Evolutionary conservation across 805 yeast genomes (phyloP).

Genomic region (Starmerella bacillaris): DNA sequence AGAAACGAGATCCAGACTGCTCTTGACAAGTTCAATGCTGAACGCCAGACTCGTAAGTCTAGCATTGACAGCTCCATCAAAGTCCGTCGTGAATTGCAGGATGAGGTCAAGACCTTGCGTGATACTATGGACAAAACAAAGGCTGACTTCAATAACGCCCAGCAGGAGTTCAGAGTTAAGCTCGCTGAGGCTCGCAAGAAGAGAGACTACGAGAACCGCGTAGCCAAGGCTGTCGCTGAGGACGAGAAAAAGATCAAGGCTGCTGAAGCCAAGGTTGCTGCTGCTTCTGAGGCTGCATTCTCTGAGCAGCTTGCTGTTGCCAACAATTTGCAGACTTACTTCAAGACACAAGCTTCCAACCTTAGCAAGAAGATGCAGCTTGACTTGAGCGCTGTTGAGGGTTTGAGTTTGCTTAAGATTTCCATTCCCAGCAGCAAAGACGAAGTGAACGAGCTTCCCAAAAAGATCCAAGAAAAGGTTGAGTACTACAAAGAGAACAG

Average conservation of each 20-base stretch:
- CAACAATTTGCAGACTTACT: conserved; percentile 49
- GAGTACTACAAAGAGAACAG: conserved; percentile 50
- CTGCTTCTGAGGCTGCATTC: conserved; percentile 64
- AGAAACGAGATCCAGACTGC: conserved; percentile 55
- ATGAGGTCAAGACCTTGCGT: conserved; percentile 46
- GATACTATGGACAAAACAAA: conserved; percentile 31
- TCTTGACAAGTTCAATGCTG: conserved; percentile 43
- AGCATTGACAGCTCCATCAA: conserved; percentile 40
- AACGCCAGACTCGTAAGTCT: conserved; percentile 49
- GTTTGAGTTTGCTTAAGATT: conserved; percentile 57
- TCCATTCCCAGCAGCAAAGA: conserved; percentile 62
- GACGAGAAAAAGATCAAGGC: conserved; percentile 39
- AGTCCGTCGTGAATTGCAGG: conserved; percentile 44
- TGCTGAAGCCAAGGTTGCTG: conserved; percentile 53
- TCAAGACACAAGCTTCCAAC: conserved; percentile 43
- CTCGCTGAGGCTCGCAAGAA: conserved; percentile 54
- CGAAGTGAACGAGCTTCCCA: conserved; percentile 48
- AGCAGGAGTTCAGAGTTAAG: conserved; percentile 59
- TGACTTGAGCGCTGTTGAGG: conserved; percentile 62
- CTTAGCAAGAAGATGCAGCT: conserved; percentile 41
- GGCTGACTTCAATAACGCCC: conserved; percentile 46
- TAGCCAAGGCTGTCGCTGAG: conserved; percentile 35
- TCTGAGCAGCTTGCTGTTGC: conserved; percentile 59
- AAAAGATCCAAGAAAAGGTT: conserved; percentile 54
- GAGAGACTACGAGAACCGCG: conserved; percentile 53